Percentiles rank a stretch among this genome's conserved stretches.
These are phyloP conservation scores for Quercus mongolica DNA, from an alignment of 306 rosid genomes.

Conservation along the genomic window DNA sequence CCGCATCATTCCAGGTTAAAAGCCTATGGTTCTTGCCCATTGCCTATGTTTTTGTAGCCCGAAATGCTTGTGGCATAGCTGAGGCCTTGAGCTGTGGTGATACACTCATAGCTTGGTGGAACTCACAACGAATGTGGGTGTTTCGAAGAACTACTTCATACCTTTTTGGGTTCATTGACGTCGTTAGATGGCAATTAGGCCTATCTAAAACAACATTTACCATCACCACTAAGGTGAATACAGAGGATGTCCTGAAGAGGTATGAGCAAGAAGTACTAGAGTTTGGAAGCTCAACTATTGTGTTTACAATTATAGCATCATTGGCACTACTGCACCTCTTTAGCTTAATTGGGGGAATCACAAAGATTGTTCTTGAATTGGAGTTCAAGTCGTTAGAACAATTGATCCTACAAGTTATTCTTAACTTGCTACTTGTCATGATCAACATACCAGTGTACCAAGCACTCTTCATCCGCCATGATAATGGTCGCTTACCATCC, in stretches of 20 bases:
- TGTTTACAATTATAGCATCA: constrained; percentile 53
- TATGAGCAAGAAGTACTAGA: constrained; percentile 52
- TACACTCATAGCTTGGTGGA: constrained; percentile 61
- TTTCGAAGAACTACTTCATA: constrained; percentile 49
- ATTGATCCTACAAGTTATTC: constrained; percentile 21
- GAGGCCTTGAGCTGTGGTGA: constrained; percentile 41
- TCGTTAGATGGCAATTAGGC: constrained; percentile 38
- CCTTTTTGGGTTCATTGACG: constrained; percentile 49
- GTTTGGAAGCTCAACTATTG: constrained; percentile 52
- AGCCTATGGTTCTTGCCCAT: constrained; percentile 63
- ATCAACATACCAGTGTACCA: constrained; percentile 34
- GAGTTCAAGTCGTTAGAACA: neutral
- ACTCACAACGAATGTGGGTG: constrained; percentile 48
- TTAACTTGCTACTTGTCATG: constrained; percentile 14
- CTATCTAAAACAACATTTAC: constrained; percentile 45
- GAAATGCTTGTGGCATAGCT: constrained; percentile 29
- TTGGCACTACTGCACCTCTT: constrained; percentile 50
- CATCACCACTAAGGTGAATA: constrained; percentile 43
- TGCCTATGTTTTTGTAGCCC: constrained; percentile 54
- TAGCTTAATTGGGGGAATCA: constrained; percentile 37
- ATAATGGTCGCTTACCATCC: constrained; percentile 43
- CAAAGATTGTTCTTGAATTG: constrained; percentile 17
- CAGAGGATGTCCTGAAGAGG: constrained; percentile 40
- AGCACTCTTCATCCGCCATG: constrained; percentile 58
- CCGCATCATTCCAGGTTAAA: constrained; percentile 25